Evolutionary conservation across 805 yeast genomes (phyloP), one percentile per base, ranked within the genome.

Genomic region (Candida boleticola): DNA sequence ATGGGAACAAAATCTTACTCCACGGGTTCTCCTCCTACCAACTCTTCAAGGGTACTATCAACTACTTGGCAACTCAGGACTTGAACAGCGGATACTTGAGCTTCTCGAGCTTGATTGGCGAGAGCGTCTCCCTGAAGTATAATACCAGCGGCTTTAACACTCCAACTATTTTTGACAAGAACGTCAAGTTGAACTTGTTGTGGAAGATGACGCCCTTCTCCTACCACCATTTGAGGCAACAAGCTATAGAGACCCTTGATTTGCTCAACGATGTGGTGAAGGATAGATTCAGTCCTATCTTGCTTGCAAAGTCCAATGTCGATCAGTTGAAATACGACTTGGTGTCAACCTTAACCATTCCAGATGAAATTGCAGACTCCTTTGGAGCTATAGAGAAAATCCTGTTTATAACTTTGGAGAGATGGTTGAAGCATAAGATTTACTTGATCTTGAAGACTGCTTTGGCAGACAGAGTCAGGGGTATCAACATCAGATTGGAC

Each of bases 1-100:
- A 72, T 50, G 93, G 95, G 11, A 84, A 83, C 53, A 85, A 82
- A 54, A 82, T 89, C 19, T 70, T 93, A 42, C 62, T 89, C 29
- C 84, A 83, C 52, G 99, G 98, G 0, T 92, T 85, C 61, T 89
- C 96, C 3, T 84, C 95, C 18, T 93, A 89, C 59, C 99, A 93
- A 66, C 68, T 93, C 39, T 93, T 93, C 71, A 90, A 88, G 59
- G 97, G 95, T 58, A 81, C 87, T 1, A 73, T 93, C 43, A 80
- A 81, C 53, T 90, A 85, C 56, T 58, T 92, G 46, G 95, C 97
- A 2, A 78, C 86, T 2, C 82, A 83, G 73, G 95, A 89, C 60
- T 63, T 90, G 37, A 68, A 76, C 41, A 55, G 68, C 7, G 93
- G 92, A 1, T 82, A 85, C 53, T 63, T 86, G 34, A 82, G 86